A percentile compares a stretch with the other conserved stretches of the same genome.
Conservation (phyloP, 495 filamentous ascomycete species). For the Monascus purpureus region DNA sequence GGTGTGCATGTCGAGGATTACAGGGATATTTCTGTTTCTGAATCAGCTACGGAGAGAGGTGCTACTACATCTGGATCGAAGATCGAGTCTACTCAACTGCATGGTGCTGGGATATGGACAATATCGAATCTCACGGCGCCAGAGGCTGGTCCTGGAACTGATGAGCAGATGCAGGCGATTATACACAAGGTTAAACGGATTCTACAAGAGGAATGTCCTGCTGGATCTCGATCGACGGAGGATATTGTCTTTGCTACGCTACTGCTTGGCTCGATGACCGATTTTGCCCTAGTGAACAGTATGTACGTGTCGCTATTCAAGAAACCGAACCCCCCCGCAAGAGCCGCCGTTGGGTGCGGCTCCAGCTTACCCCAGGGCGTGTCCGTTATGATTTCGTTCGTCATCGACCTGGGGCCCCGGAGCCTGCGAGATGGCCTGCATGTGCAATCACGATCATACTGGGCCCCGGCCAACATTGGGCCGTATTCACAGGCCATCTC, state of each 20-base stretch:
- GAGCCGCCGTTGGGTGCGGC: conserved; percentile 73
- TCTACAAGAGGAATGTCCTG: conserved; percentile 9
- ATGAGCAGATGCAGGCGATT: conserved; percentile 33
- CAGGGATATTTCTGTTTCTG: background rate
- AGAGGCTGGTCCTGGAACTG: conserved; percentile 22
- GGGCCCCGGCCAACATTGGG: conserved; percentile 96
- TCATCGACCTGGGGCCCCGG: conserved; percentile 23
- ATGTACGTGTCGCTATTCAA: conserved; percentile 56
- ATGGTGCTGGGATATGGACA: conserved; percentile 16
- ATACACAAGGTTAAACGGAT: conserved; percentile 19
- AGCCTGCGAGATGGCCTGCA: conserved; percentile 49
- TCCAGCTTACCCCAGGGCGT: conserved; percentile 38
- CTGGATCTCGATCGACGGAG: conserved; percentile 18
- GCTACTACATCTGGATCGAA: background rate
- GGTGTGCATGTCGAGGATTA: conserved; percentile 5
- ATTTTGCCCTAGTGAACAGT: conserved; percentile 60
- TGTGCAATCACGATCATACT: conserved; percentile 88
- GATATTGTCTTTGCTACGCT: conserved; percentile 64
- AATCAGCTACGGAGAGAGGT: background rate
- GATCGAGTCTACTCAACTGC: conserved; percentile 7
- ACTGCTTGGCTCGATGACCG: conserved; percentile 62
- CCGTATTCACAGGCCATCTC: conserved; percentile 88
- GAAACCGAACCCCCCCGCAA: conserved; percentile 67
- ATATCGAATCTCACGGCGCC: conserved; percentile 32
- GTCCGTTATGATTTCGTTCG: conserved; percentile 47